These are phyloP conservation scores for Rhododendron ferrugineum DNA, from an alignment of 148 eudicot species.

Conservation along the genomic window DNA sequence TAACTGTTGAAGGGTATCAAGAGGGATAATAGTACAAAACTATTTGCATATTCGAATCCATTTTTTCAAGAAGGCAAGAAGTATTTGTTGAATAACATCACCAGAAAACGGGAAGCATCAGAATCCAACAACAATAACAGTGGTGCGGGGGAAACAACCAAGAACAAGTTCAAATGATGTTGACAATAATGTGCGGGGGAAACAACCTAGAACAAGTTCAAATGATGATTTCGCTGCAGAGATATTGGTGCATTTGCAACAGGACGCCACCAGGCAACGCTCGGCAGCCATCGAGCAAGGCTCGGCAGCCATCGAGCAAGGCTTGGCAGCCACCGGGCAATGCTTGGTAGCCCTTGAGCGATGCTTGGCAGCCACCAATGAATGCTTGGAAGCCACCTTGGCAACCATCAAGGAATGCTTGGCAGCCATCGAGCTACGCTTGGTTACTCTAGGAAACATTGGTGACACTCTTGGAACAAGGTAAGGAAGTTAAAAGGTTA, in stretches of 20 bases:
- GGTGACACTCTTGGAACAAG: too few species aligned
- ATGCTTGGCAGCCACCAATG: fast-evolving
- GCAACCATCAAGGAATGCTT: constrained; percentile 35
- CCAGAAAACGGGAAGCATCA: constrained; percentile 31
- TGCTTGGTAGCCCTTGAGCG: too few species aligned
- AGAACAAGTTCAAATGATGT: too few species aligned
- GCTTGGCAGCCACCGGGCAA: too few species aligned
- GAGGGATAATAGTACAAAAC: constrained; percentile 47
- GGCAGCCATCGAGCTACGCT: constrained; percentile 4
- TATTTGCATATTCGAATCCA: constrained; percentile 67
- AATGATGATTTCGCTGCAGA: constrained; percentile 38
- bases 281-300: background rate
- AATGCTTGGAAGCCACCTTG: too few species aligned
- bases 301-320: too few species aligned
- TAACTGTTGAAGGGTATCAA: constrained; percentile 46
- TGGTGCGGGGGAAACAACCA: too few species aligned
- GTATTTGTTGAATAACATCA: constrained; percentile 53
- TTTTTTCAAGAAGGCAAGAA: constrained; percentile 60
- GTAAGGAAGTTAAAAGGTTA: too few species aligned
- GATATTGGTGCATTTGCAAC: constrained; percentile 21
- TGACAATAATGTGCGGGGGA: background rate
- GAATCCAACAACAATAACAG: too few species aligned
- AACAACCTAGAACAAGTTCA: background rate
- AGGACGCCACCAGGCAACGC: constrained; percentile 26
- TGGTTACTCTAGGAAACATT: too few species aligned